A percentile compares a stretch with the other conserved stretches of the same genome.
These are phyloP conservation scores for Candida vaughaniae DNA, from an alignment of 805 yeast species.

Conservation along the genomic window DNA sequence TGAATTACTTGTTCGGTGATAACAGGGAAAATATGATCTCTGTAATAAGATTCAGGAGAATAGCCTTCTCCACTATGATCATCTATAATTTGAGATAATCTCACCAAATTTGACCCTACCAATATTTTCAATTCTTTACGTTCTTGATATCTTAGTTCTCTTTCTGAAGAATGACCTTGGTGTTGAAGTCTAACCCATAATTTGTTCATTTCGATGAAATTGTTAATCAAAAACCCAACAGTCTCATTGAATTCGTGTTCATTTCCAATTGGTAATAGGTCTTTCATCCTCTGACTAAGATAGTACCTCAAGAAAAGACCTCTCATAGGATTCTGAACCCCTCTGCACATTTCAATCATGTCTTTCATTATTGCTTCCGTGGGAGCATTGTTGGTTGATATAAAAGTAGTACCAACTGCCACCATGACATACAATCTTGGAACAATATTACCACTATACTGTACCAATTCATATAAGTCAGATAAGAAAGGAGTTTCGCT, in stretches of 20 bases:
- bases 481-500: slow-evolving; percentile 49
- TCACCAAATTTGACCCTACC: slow-evolving; percentile 89
- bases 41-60: slow-evolving; percentile 32
- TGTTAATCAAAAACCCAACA: slow-evolving; percentile 75
- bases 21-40: slow-evolving; percentile 65
- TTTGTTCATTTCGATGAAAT: slow-evolving; percentile 96
- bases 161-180: slow-evolving; percentile 87
- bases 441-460: slow-evolving; percentile 89
- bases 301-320: slow-evolving; percentile 91
- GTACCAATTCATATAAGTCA: slow-evolving; percentile 91
- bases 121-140: slow-evolving; percentile 86
- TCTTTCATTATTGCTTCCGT: slow-evolving; percentile 85
- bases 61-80: slow-evolving; percentile 48
- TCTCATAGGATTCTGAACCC: slow-evolving; percentile 92
- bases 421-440: slow-evolving; percentile 94
- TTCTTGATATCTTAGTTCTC: slow-evolving; percentile 70
- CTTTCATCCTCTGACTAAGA: slow-evolving; percentile 78
- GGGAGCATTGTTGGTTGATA: slow-evolving; percentile 77
- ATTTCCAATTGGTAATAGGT: slow-evolving; percentile 48
- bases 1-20: slow-evolving; percentile 88
- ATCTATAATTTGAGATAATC: slow-evolving; percentile 81
- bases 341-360: slow-evolving; percentile 96
- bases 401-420: slow-evolving; percentile 88
- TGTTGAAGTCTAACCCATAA: slow-evolving; percentile 96
- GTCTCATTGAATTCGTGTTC: slow-evolving; percentile 56